phyloP scores from a whole-genome alignment of 768 basidiomycete genomes.

The Naganishia onofrii region DNA sequence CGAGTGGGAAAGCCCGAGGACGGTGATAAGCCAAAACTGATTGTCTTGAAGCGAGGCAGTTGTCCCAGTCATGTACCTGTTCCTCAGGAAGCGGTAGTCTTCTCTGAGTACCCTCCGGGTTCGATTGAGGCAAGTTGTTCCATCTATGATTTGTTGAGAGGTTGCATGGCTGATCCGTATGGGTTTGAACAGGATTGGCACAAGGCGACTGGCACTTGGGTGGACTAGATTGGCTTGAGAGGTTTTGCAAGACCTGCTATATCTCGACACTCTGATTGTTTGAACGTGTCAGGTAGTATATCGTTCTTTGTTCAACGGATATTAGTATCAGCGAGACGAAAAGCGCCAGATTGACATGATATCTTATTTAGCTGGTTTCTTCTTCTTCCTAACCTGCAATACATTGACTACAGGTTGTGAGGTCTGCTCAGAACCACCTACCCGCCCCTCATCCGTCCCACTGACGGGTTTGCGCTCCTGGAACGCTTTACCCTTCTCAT shows the following conservation, averaged over 20 bases:
- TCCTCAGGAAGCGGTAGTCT: slow-evolving; percentile 40
- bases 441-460: background rate
- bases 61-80: slow-evolving; percentile 44
- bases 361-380: slow-evolving; percentile 11
- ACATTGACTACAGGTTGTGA: slow-evolving; percentile 15
- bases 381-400: slow-evolving; percentile 22
- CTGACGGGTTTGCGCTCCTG: background rate
- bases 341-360: background rate
- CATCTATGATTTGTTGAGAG: background rate
- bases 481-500: slow-evolving; percentile 9
- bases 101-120: slow-evolving; percentile 43
- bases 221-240: background rate
- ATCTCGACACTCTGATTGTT: background rate
- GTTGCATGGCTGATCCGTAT: background rate
- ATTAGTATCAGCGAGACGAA: too few species aligned
- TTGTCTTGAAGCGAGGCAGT: slow-evolving; percentile 44
- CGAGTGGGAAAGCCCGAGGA: slow-evolving; percentile 10
- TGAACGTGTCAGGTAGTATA: background rate
- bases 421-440: background rate
- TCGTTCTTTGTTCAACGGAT: background rate
- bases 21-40: slow-evolving; percentile 33
- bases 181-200: slow-evolving; percentile 2
- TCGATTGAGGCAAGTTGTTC: slow-evolving; percentile 48
- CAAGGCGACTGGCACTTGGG: slow-evolving; percentile 24
- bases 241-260: background rate